phyloP scores from a whole-genome alignment of 2,329 filamentous ascomycete genomes.

The Ascosphaera aggregata region DNA sequence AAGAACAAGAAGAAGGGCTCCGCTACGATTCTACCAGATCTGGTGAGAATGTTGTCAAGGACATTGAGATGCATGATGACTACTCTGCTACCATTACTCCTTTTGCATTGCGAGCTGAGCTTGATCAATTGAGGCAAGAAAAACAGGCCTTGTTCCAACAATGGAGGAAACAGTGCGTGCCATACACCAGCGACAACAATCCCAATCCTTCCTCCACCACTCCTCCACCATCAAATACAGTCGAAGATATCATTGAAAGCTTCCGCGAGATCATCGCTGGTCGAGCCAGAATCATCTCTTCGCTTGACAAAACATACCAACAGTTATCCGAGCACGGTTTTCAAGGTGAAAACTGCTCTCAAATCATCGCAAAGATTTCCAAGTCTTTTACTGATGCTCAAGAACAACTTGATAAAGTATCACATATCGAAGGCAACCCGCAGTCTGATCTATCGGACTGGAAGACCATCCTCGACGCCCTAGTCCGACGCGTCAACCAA shows the following conservation, averaged over 20 bases:
- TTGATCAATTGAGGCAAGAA: conserved; percentile 17
- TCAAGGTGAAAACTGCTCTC: conserved; percentile 9
- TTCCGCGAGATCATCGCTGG: conserved; percentile 14
- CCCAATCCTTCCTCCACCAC: conserved; percentile 6
- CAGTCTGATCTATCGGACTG: conserved; percentile 16
- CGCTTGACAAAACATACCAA: conserved; percentile 14
- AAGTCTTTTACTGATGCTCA: conserved; percentile 19
- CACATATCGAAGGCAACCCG: conserved; percentile 20
- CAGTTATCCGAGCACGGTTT: conserved; percentile 20
- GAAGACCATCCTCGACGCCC: conserved; percentile 16
- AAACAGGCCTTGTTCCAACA: conserved; percentile 18
- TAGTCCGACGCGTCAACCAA: conserved; percentile 16
- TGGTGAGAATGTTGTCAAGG: neutral
- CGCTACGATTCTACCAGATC: neutral
- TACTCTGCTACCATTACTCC: too few species aligned
- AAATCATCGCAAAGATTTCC: conserved; percentile 16
- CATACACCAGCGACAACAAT: conserved; percentile 9
- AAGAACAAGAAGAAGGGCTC: too few species aligned
- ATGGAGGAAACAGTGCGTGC: conserved; percentile 10
- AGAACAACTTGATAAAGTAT: conserved; percentile 18
- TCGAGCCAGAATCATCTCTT: conserved; percentile 16
- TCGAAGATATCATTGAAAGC: conserved; percentile 15
- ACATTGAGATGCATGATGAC: neutral
- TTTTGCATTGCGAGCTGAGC: conserved; percentile 12
- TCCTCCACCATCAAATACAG: conserved; percentile 16